Base-by-base conservation (phyloP, 2,329 filamentous ascomycete species). In the Colletotrichum ledebouriae region DNA sequence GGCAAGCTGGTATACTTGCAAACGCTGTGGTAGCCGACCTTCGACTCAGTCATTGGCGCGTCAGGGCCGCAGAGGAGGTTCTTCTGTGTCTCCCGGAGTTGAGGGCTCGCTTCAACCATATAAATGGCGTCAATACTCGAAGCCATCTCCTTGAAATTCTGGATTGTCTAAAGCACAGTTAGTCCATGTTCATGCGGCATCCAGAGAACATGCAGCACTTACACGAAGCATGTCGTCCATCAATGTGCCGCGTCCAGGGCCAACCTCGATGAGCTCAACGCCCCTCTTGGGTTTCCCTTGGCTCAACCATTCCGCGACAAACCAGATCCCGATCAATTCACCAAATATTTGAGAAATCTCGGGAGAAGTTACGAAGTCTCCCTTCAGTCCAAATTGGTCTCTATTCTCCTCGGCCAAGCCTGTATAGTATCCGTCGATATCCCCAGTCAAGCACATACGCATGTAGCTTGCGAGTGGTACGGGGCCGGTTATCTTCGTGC, bases 271-370 rank as follows among this genome's bases (percentile, higher is more conserved):
- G 71, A 99, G 84, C 77, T 98, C 92, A 15, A 98, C 90, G 29
- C 93, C 93, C 34, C 86, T 84, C 69, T 83, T 88, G 63, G 88
- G 92, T 69, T 86, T 86, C 15, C 94, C 94, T 78, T 99, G 96
- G 46, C 92, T 91, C 78, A 98, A 92, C 95, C 96, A 99, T 84
- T 99, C 96, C 47, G 95, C 90, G 59, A 98, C 91, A 70, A 97
- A 90, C 96, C 96, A 99, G 73, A 99, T 88, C 4, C 94, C 96
- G 64, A 98, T 85, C 33, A 99, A 85, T 81, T 99, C 96, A 25
- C 96, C 96, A 80, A 99, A 99, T 12, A 98, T 87, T 77, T 98
- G 96, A 1, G 94, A 98, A 74, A 99, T 98, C 80, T 99, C 96
- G 0, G 96, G 96, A 0, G 94, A 98, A 0, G 96, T 99, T 59